Percentiles rank a stretch among this genome's conserved stretches.
Evolutionary conservation across 345 rosid species (phyloP).

Genomic region (Eucalyptus globulus): DNA sequence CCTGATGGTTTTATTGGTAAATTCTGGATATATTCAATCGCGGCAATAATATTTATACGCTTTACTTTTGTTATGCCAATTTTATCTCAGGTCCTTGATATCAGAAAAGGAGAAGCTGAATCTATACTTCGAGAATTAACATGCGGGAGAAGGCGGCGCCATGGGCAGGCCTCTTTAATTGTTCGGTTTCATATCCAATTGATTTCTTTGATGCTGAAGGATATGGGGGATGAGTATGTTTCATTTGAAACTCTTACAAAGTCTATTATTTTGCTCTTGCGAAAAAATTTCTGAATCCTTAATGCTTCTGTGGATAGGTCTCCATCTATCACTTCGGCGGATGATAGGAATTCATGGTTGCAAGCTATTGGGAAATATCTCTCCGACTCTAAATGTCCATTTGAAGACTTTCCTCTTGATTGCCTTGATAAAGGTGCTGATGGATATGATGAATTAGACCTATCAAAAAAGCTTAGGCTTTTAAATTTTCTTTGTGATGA

Average conservation of each 20-base stretch:
- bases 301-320: conserved; percentile 19
- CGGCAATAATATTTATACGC: background rate
- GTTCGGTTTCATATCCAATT: conserved; percentile 49
- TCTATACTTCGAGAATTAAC: conserved; percentile 51
- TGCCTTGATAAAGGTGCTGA: background rate
- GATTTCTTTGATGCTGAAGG: conserved; percentile 35
- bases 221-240: conserved; percentile 44
- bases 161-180: conserved; percentile 29
- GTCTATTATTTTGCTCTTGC: background rate
- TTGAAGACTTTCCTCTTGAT: background rate
- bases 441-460: conserved; percentile 12
- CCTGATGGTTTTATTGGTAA: background rate
- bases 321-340: conserved; percentile 25
- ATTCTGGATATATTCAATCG: background rate
- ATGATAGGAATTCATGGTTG: conserved; percentile 43
- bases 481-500: conserved; percentile 43
- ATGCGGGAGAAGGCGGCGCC: conserved; percentile 31
- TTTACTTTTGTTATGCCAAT: background rate
- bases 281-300: background rate
- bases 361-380: conserved; percentile 4
- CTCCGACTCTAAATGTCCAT: background rate
- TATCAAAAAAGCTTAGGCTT: conserved; percentile 21
- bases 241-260: background rate
- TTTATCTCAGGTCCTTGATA: conserved; percentile 36
- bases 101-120: conserved; percentile 70